phyloP scores from a whole-genome alignment of 805 yeast genomes.

The Grigorovia yakushimaensis region DNA sequence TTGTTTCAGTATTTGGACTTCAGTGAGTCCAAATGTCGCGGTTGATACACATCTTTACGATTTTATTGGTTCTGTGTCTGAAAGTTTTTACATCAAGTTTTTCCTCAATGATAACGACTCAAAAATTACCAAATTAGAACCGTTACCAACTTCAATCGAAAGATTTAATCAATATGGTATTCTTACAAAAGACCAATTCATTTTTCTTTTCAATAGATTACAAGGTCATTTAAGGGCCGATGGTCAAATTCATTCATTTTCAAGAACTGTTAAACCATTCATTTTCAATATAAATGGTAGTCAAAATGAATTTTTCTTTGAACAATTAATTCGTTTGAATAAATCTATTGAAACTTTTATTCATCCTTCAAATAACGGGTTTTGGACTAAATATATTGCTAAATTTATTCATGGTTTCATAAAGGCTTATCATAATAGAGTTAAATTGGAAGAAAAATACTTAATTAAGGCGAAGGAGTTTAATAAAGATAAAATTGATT shows the following conservation, averaged over 20 bases:
- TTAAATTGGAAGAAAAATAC: conserved; percentile 34
- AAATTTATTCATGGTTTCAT: conserved; percentile 54
- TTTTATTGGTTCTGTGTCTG: conserved; percentile 51
- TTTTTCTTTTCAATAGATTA: conserved; percentile 48
- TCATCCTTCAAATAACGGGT: conserved; percentile 86
- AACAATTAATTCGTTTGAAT: conserved; percentile 42
- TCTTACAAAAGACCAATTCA: conserved; percentile 53
- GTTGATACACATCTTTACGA: conserved; percentile 59
- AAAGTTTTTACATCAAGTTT: conserved; percentile 32
- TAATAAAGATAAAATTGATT: conserved; percentile 5
- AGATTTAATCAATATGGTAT: conserved; percentile 53
- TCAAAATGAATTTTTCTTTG: conserved; percentile 37
- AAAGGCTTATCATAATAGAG: conserved; percentile 50
- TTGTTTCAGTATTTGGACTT: conserved; percentile 63
- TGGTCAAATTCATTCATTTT: conserved; percentile 33
- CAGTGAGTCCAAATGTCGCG: conserved; percentile 38
- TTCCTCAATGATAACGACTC: conserved; percentile 13
- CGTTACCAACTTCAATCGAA: conserved; percentile 21
- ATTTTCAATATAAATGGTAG: conserved; percentile 54
- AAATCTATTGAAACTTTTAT: conserved; percentile 69
- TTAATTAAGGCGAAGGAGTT: conserved; percentile 23
- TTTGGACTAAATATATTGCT: conserved; percentile 68
- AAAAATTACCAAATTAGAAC: not conserved
- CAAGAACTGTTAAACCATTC: conserved; percentile 38
- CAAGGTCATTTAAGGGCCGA: conserved; percentile 33